Percentiles rank a stretch among this genome's conserved stretches.
Evolutionary conservation across 1,284 basidiomycete genomes (phyloP).

Genomic region (Tylopilus sp.): DNA sequence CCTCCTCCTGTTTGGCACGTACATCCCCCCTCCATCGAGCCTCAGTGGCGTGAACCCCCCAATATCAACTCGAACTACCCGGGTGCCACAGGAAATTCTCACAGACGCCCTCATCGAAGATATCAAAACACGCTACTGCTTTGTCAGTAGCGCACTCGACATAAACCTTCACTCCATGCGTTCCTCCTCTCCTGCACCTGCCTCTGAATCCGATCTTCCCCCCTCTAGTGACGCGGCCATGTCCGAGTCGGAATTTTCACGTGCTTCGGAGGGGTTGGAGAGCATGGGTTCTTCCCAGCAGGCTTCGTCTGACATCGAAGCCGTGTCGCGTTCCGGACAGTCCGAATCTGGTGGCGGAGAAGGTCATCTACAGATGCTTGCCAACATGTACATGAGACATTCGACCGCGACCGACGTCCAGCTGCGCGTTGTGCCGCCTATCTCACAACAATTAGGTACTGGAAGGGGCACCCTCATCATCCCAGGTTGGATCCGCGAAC

Average conservation of each 20-base stretch:
- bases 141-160: slow-evolving; percentile 73
- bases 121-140: slow-evolving; percentile 85
- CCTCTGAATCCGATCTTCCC: slow-evolving; percentile 65
- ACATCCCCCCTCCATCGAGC: slow-evolving; percentile 80
- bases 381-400: slow-evolving; percentile 75
- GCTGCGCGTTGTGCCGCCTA: slow-evolving; percentile 73
- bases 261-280: slow-evolving; percentile 60
- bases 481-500: slow-evolving; percentile 95
- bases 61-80: slow-evolving; percentile 68
- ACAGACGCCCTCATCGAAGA: slow-evolving; percentile 83
- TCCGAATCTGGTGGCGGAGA: slow-evolving; percentile 47
- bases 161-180: slow-evolving; percentile 49
- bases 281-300: slow-evolving; percentile 61
- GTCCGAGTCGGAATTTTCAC: slow-evolving; percentile 76
- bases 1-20: slow-evolving; percentile 83
- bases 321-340: slow-evolving; percentile 53
- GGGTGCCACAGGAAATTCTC: slow-evolving; percentile 80
- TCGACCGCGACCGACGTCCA: slow-evolving; percentile 80
- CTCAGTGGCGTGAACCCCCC: slow-evolving; percentile 73
- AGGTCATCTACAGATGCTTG: slow-evolving; percentile 69
- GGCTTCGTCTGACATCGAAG: slow-evolving; percentile 70
- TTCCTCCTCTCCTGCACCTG: slow-evolving; percentile 53
- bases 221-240: slow-evolving; percentile 63
- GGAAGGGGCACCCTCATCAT: slow-evolving; percentile 85
- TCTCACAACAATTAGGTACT: slow-evolving; percentile 71